Evolutionary conservation across 352 stramenopile genomes (phyloP), one percentile per base, ranked within the genome.

Genomic region (Globisporangium sylvaticum): DNA sequence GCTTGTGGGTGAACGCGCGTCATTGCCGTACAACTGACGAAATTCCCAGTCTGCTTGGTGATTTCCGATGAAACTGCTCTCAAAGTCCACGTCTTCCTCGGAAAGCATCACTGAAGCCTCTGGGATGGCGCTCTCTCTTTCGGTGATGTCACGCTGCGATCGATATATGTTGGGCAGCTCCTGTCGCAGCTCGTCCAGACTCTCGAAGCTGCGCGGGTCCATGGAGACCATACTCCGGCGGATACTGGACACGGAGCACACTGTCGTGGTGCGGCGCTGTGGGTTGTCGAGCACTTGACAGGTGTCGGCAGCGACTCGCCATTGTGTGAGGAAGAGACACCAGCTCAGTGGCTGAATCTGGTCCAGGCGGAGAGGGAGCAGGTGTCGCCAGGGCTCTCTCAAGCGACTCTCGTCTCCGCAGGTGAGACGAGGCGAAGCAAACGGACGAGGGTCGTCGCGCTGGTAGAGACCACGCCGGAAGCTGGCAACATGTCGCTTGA

Each of bases 241-340:
- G 61, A 81, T 69, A 57, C 66, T 64, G 32, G 73, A 44, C 52
- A 87, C 56, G 27, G 79, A 78, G 62, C 75, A 75, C 32, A 75
- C 68, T 25, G 56, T 67, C 15, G 62, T 75, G 8, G 42, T 39
- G 15, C 29, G 67, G 14, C 57, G 44, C 18, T 62, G 69, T 14
- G 31, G 46, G 27, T 46, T 56, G 6, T 56, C 42, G 2, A 66
- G 48, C 3, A 39, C 46, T 14, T 50, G 57, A 24, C 34, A 65
- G 6, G 56, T 48, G 37, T 83, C 67, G 9, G 37, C 58, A 20
- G 71, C 62, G 27, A 74, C 70, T 5, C 78, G 75, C 82, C 82
- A 90, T 48, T 80, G 82, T 3, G 79, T 70, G 29, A 90, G 73
- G 54, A 89, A 87, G 0, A 82, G 56, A 3, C 73, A 62, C 82